Evolutionary conservation across 192 early-diverging fungal species (phyloP).

Genomic region (Lunasporangiospora selenospora): DNA sequence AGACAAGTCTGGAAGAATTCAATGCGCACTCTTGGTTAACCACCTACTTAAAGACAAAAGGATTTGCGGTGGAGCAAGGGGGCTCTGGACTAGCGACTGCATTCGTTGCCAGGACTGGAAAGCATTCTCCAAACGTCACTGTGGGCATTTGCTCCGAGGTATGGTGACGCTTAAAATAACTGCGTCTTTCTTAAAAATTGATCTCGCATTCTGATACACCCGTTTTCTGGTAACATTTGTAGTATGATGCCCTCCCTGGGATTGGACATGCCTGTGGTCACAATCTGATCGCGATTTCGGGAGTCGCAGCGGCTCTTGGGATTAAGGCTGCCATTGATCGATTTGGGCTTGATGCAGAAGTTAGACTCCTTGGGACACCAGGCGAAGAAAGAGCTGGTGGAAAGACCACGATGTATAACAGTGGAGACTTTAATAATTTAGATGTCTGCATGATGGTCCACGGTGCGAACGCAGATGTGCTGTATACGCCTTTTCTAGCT

Average conservation of each 20-base stretch:
- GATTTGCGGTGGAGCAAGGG: slow-evolving; percentile 55
- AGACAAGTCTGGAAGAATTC: slow-evolving; percentile 60
- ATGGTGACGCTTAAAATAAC: slow-evolving; percentile 59
- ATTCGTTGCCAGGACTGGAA: slow-evolving; percentile 64
- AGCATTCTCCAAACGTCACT: slow-evolving; percentile 5
- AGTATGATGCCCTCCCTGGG: slow-evolving; percentile 73
- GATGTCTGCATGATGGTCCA: slow-evolving; percentile 86
- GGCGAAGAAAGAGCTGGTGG: slow-evolving; percentile 76
- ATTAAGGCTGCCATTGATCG: slow-evolving; percentile 47
- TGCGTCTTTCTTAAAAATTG: slow-evolving; percentile 60
- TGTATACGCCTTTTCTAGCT: slow-evolving; percentile 53
- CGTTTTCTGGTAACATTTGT: too few relatives aligned
- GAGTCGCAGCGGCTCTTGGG: slow-evolving; percentile 68
- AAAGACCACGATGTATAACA: slow-evolving; percentile 73
- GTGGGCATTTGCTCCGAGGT: slow-evolving; percentile 39
- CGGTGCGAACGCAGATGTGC: slow-evolving; percentile 62
- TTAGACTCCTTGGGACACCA: slow-evolving; percentile 79
- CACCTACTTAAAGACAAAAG: slow-evolving; percentile 58
- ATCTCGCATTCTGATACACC: slow-evolving; percentile 58
- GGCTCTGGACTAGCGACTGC: slow-evolving; percentile 63
- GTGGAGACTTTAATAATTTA: slow-evolving; percentile 71
- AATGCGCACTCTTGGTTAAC: slow-evolving; percentile 63
- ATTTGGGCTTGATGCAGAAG: slow-evolving; percentile 56
- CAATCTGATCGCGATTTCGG: slow-evolving; percentile 75
- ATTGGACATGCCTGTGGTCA: slow-evolving; percentile 76